These are phyloP conservation scores for Suillus subluteus DNA, from an alignment of 768 basidiomycete genomes.

Conservation along the genomic window DNA sequence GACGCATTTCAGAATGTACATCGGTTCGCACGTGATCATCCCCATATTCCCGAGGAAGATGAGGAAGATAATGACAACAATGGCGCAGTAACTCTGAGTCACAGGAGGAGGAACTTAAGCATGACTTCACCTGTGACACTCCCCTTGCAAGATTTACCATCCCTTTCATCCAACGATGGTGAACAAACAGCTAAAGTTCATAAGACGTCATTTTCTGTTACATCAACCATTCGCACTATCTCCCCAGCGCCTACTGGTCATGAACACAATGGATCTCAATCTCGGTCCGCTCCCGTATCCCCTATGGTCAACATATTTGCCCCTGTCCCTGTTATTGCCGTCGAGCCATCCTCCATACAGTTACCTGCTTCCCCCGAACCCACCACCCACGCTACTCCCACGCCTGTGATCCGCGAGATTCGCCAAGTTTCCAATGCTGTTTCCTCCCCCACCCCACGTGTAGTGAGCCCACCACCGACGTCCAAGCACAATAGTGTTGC, in stretches of 20 bases:
- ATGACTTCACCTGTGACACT: slow-evolving; percentile 40
- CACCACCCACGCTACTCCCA: slow-evolving; percentile 23
- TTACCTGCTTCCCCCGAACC: slow-evolving; percentile 27
- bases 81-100: slow-evolving; percentile 27
- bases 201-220: slow-evolving; percentile 18
- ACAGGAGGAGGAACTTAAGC: slow-evolving; percentile 25
- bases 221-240: slow-evolving; percentile 20
- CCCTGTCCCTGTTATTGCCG: slow-evolving; percentile 28
- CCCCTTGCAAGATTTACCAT: slow-evolving; percentile 22
- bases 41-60: slow-evolving; percentile 72
- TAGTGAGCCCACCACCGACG: slow-evolving; percentile 27
- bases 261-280: slow-evolving; percentile 19
- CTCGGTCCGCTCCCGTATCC: slow-evolving; percentile 31
- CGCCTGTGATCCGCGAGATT: slow-evolving; percentile 22
- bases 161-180: slow-evolving; percentile 14
- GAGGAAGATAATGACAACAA: slow-evolving; percentile 51
- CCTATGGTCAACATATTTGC: slow-evolving; percentile 27
- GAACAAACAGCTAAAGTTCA: slow-evolving; percentile 22
- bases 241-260: background rate
- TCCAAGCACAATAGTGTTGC: slow-evolving; percentile 50
- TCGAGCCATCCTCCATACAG: slow-evolving; percentile 25
- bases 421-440: slow-evolving; percentile 33
- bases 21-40: slow-evolving; percentile 48
- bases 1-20: slow-evolving; percentile 40
- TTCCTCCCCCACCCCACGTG: slow-evolving; percentile 22